Evolutionary conservation across 2,329 filamentous ascomycete genomes (phyloP).

Genomic region (Pseudogymnoascus sp.): DNA sequence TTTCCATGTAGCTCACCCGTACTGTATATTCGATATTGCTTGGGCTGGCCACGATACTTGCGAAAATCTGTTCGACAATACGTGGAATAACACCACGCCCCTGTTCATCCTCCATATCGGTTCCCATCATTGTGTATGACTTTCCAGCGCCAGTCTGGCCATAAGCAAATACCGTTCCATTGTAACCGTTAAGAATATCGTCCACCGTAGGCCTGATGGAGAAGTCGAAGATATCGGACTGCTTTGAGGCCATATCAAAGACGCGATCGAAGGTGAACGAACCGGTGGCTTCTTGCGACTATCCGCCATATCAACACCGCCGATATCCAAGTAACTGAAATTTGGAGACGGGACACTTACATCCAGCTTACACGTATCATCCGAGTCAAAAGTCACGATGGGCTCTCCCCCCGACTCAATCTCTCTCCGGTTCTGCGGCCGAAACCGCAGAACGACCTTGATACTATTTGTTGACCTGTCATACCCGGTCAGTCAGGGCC

Average conservation of each 20-base stretch:
- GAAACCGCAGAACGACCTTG: slow-evolving; percentile 94
- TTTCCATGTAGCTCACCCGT: slow-evolving; percentile 98
- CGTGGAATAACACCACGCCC: slow-evolving; percentile 92
- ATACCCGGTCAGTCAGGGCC: neutral
- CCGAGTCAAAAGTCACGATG: slow-evolving; percentile 79
- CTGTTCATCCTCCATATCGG: slow-evolving; percentile 82
- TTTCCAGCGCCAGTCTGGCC: slow-evolving; percentile 98
- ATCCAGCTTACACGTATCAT: slow-evolving; percentile 80
- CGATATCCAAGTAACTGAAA: neutral
- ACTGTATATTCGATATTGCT: slow-evolving; percentile 98
- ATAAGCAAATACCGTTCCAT: slow-evolving; percentile 97
- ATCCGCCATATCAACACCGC: slow-evolving; percentile 13
- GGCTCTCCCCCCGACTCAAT: slow-evolving; percentile 82
- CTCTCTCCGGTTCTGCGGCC: slow-evolving; percentile 94
- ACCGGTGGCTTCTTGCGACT: slow-evolving; percentile 77
- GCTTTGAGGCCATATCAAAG: slow-evolving; percentile 86
- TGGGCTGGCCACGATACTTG: slow-evolving; percentile 84
- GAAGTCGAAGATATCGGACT: slow-evolving; percentile 95
- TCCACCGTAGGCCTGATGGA: slow-evolving; percentile 94
- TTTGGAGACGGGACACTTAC: slow-evolving; percentile 44
- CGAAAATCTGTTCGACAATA: slow-evolving; percentile 96
- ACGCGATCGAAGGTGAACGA: slow-evolving; percentile 96
- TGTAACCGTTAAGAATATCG: slow-evolving; percentile 98
- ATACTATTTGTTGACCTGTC: slow-evolving; percentile 48
- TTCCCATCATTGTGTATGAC: slow-evolving; percentile 98